phyloP scores from a whole-genome alignment of 306 rosid species.

The Neltuma alba region DNA sequence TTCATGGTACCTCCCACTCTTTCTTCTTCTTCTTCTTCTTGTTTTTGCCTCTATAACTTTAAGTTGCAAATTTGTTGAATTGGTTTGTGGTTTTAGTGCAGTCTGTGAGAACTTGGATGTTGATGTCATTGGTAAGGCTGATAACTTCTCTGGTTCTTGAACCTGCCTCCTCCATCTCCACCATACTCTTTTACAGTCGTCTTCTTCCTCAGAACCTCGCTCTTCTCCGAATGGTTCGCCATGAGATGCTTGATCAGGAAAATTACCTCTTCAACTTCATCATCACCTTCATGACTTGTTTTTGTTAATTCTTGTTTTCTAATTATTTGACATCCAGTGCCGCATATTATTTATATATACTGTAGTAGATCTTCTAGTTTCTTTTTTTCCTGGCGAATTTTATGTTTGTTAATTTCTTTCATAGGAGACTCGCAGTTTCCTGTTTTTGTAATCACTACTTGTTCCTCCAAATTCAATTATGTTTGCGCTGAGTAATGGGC shows the following conservation, averaged over 20 bases:
- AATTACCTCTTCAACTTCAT: slow-evolving; percentile 65
- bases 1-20: neutral
- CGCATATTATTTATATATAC: too few species aligned
- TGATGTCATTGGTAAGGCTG: slow-evolving; percentile 55
- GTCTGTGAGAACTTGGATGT: slow-evolving; percentile 32
- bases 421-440: too few species aligned
- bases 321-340: neutral
- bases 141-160: slow-evolving; percentile 47
- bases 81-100: neutral
- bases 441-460: too few species aligned
- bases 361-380: neutral
- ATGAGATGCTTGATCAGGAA: slow-evolving; percentile 57
- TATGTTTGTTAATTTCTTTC: too few species aligned
- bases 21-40: neutral
- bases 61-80: neutral
- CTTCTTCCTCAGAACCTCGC: slow-evolving; percentile 52
- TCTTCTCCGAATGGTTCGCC: slow-evolving; percentile 41
- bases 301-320: neutral
- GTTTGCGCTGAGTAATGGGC: too few species aligned
- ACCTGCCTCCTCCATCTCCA: slow-evolving; percentile 61
- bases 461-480: too few species aligned
- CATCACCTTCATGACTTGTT: slow-evolving; percentile 24
- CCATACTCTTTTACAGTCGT: slow-evolving; percentile 61
- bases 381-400: neutral
- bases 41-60: neutral